Conservation (phyloP, 805 yeast species). For the Middelhovenomyces tepae region DNA sequence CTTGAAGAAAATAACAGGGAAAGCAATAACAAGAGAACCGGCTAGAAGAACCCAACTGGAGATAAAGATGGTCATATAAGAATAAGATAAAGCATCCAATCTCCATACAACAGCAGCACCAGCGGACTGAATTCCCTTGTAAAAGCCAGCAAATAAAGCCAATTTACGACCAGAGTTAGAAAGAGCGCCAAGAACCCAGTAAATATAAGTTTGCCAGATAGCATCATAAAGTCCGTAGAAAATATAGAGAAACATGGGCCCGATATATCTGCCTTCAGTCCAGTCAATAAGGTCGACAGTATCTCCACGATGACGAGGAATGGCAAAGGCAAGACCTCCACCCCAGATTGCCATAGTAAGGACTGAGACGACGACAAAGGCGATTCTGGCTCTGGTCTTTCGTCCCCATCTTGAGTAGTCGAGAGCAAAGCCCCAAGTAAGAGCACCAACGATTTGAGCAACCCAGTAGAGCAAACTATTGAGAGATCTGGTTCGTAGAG, state of each 20-base stretch:
- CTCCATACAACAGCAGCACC: conserved; percentile 57
- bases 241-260: conserved; percentile 54
- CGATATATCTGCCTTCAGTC: conserved; percentile 40
- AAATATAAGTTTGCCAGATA: conserved; percentile 47
- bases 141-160: conserved; percentile 51
- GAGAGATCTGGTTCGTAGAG: conserved; percentile 51
- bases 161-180: conserved; percentile 48
- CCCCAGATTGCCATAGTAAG: conserved; percentile 37
- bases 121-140: conserved; percentile 56
- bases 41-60: conserved; percentile 44
- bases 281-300: conserved; percentile 34
- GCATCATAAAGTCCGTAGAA: conserved; percentile 56
- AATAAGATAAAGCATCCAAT: conserved; percentile 35
- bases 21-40: conserved; percentile 41
- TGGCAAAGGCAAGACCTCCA: conserved; percentile 19
- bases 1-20: conserved; percentile 37
- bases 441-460: conserved; percentile 51
- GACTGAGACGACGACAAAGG: conserved; percentile 34
- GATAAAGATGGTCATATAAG: conserved; percentile 37
- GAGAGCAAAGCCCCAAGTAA: conserved; percentile 38
- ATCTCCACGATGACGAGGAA: conserved; percentile 1
- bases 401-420: conserved; percentile 38
- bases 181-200: conserved; percentile 52
- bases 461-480: conserved; percentile 55
- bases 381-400: conserved; percentile 38